Conservation (phyloP, 768 basidiomycete species). For the Tulasnella sp. region DNA sequence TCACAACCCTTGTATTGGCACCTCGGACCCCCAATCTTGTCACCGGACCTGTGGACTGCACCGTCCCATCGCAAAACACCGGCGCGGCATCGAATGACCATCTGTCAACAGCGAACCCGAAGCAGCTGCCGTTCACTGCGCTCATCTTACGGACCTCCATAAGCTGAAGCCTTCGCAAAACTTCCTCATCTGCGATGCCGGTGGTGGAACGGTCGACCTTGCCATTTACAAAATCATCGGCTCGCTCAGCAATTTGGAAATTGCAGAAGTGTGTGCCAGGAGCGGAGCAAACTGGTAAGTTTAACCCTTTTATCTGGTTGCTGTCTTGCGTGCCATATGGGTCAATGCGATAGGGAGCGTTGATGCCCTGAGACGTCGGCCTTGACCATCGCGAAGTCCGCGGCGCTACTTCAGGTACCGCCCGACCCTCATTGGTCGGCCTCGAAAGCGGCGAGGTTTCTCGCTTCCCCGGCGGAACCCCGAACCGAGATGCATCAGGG, state of each 20-base stretch:
- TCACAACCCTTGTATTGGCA: not conserved
- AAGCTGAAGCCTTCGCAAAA: constrained; percentile 78
- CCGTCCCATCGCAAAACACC: not conserved
- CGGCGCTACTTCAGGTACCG: not conserved
- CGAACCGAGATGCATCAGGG: not conserved
- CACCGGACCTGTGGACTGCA: not conserved
- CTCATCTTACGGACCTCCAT: constrained; percentile 77
- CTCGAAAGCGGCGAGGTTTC: not conserved
- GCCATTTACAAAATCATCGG: constrained; percentile 70
- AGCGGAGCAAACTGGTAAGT: constrained; percentile 76
- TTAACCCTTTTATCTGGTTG: not conserved
- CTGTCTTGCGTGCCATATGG: not conserved
- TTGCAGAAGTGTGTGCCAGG: constrained; percentile 87
- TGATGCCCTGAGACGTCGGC: not conserved
- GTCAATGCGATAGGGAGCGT: not conserved
- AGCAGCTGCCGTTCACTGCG: constrained; percentile 91
- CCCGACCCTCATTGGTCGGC: not conserved
- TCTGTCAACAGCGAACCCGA: constrained; percentile 60
- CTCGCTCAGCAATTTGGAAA: constrained; percentile 77
- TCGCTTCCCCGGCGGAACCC: not conserved
- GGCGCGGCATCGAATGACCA: not conserved
- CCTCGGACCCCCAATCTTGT: constrained; percentile 4
- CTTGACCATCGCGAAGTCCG: not conserved
- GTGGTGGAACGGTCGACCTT: constrained; percentile 53
- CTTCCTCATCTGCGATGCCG: constrained; percentile 92